phyloP scores from a whole-genome alignment of 495 filamentous ascomycete genomes.

The Penicillium silybi region DNA sequence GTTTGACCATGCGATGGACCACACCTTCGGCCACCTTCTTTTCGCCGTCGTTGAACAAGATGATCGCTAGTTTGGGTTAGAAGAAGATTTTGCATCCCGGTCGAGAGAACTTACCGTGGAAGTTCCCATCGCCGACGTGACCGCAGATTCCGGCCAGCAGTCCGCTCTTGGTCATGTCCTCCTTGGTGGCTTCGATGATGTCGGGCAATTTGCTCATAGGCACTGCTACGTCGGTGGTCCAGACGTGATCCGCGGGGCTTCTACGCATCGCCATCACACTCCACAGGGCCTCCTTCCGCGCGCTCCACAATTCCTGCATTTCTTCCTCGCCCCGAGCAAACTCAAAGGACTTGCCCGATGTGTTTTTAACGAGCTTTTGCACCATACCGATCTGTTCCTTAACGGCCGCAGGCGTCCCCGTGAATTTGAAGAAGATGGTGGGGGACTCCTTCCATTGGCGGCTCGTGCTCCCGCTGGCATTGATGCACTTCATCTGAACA shows the following conservation, averaged over 20 bases:
- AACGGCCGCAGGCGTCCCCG: conserved; percentile 53
- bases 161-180: conserved; percentile 52
- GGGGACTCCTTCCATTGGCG: conserved; percentile 58
- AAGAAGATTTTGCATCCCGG: background rate
- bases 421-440: conserved; percentile 65
- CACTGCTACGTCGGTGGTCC: conserved; percentile 66
- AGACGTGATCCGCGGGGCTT: conserved; percentile 54
- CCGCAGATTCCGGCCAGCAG: conserved; percentile 59
- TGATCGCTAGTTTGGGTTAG: conserved; percentile 37
- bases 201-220: conserved; percentile 59
- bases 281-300: conserved; percentile 59
- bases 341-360: conserved; percentile 52
- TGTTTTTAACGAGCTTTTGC: conserved; percentile 48
- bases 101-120: conserved; percentile 44
- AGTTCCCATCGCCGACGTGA: conserved; percentile 68
- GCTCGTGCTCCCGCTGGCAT: conserved; percentile 50
- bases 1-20: conserved; percentile 58
- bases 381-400: conserved; percentile 60
- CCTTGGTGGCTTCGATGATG: conserved; percentile 61
- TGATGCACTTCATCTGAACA: conserved; percentile 64
- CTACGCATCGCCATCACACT: conserved; percentile 56
- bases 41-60: conserved; percentile 56
- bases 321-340: conserved; percentile 55
- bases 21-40: conserved; percentile 46
- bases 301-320: conserved; percentile 57